Evolutionary conservation across 106 monocot species (phyloP).

Genomic region (Platanthera guangdongensis): DNA sequence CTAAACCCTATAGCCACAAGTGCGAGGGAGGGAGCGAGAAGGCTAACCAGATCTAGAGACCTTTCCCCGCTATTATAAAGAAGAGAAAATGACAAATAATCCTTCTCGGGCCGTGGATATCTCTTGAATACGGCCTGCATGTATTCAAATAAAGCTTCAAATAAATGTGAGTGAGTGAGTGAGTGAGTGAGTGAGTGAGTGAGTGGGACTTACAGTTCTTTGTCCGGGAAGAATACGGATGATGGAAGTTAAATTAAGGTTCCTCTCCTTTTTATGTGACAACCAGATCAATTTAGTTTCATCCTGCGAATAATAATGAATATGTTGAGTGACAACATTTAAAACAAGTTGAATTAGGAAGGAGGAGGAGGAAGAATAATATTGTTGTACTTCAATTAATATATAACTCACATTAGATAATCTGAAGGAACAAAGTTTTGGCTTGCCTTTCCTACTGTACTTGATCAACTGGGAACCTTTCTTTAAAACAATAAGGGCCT

Average conservation of each 20-base stretch:
- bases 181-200: too few relatives aligned
- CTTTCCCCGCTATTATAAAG: conserved; percentile 52
- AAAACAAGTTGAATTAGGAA: too few relatives aligned
- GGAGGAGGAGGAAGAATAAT: too few relatives aligned
- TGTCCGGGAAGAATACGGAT: conserved; percentile 35
- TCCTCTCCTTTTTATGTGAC: conserved; percentile 35
- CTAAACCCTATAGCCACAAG: neutral
- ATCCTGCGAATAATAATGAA: conserved; percentile 23
- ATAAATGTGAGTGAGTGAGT: neutral
- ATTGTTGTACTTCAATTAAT: neutral
- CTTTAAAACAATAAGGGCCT: conserved; percentile 40
- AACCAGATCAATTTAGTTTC: conserved; percentile 40
- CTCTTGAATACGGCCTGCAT: conserved; percentile 54
- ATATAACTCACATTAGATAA: conserved; percentile 33
- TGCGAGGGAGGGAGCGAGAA: neutral
- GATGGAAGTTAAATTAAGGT: conserved; percentile 31
- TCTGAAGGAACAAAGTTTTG: conserved; percentile 51
- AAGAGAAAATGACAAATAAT: conserved; percentile 59
- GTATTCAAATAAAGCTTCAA: neutral
- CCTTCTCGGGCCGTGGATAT: conserved; percentile 49
- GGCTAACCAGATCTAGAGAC: conserved; percentile 50
- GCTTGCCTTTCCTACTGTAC: conserved; percentile 54
- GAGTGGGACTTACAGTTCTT: conserved; percentile 45
- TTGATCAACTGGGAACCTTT: conserved; percentile 52
- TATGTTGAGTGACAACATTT: neutral